Conservation (phyloP, 2,329 filamentous ascomycete species). For the Sclerotinia spermophila region DNA sequence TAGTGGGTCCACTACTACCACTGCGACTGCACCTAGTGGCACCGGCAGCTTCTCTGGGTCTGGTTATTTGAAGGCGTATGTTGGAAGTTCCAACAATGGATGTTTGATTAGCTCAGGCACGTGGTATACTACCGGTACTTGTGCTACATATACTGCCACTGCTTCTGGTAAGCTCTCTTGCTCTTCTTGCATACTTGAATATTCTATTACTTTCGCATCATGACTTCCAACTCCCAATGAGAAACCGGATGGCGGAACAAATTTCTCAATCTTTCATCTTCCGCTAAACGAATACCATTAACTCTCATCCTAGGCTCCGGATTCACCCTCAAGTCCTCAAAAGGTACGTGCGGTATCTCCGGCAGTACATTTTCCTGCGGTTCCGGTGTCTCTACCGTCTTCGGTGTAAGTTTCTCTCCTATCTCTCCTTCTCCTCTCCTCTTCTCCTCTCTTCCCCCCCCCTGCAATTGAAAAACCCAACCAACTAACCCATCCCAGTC, state of each 20-base stretch:
- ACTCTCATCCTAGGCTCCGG: conserved; percentile 27
- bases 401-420: conserved; percentile 34
- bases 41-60: conserved; percentile 46
- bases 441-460: background rate
- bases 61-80: conserved; percentile 56
- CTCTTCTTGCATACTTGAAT: background rate
- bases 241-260: background rate
- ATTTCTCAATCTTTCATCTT: background rate
- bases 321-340: conserved; percentile 52
- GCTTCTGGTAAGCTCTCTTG: conserved; percentile 44
- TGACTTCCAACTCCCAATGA: background rate
- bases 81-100: conserved; percentile 49
- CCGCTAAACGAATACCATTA: background rate
- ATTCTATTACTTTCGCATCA: too few species aligned
- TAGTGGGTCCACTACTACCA: conserved; percentile 48
- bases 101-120: conserved; percentile 64
- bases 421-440: background rate
- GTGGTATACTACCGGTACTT: conserved; percentile 66
- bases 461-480: background rate
- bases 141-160: conserved; percentile 60
- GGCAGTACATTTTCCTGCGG: conserved; percentile 54
- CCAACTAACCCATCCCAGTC: conserved; percentile 9
- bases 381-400: conserved; percentile 42
- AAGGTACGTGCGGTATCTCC: conserved; percentile 56
- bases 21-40: conserved; percentile 31